These are phyloP conservation scores for Lodderomyces theae DNA, from an alignment of 1,139 yeast genomes.

Conservation along the genomic window DNA sequence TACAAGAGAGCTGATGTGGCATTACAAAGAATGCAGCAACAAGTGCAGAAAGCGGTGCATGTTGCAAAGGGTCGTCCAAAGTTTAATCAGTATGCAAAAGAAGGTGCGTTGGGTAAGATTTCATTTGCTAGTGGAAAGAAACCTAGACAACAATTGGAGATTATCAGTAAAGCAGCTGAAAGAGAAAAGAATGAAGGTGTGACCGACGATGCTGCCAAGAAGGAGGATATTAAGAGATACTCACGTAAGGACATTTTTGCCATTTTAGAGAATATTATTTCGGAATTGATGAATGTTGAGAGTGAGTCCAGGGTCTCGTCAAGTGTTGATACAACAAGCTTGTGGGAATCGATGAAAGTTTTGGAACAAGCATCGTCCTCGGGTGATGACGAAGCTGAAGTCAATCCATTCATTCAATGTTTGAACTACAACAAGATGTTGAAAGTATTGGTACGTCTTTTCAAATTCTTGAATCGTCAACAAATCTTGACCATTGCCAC, in stretches of 20 bases:
- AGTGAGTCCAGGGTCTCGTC: slow-evolving; percentile 72
- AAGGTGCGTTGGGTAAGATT: slow-evolving; percentile 90
- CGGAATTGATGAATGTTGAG: slow-evolving; percentile 76
- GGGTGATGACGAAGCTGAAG: slow-evolving; percentile 42
- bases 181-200: slow-evolving; percentile 38
- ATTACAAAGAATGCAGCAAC: slow-evolving; percentile 96
- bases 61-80: slow-evolving; percentile 90
- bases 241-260: slow-evolving; percentile 47
- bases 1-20: slow-evolving; percentile 91
- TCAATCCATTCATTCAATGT: slow-evolving; percentile 83
- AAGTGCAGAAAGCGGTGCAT: slow-evolving; percentile 93
- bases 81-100: slow-evolving; percentile 67
- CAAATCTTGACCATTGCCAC: slow-evolving; percentile 79
- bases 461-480: slow-evolving; percentile 75
- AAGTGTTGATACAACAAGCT: slow-evolving; percentile 51
- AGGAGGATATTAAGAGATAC: slow-evolving; percentile 29
- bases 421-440: slow-evolving; percentile 84
- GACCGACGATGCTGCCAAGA: slow-evolving; percentile 13
- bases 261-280: slow-evolving; percentile 73
- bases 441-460: slow-evolving; percentile 83
- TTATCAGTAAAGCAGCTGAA: slow-evolving; percentile 56
- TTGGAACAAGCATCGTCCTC: slow-evolving; percentile 48
- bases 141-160: slow-evolving; percentile 84
- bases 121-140: slow-evolving; percentile 79
- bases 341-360: slow-evolving; percentile 81